Conservation (phyloP, 257 asterid genomes). For the Plantago ovata region DNA sequence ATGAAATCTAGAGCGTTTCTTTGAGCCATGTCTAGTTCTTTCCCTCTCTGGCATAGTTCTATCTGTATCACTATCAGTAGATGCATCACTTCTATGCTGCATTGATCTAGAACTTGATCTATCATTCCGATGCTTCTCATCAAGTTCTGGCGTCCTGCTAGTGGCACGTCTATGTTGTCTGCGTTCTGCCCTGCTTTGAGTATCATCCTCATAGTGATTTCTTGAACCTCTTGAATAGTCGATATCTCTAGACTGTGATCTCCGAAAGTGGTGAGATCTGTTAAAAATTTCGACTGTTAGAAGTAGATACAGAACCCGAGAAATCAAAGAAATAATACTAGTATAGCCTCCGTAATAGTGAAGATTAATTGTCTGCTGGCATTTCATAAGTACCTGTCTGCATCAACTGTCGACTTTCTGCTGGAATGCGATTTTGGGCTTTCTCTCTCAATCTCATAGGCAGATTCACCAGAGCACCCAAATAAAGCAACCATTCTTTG, state of each 20-base stretch:
- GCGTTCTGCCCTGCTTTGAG: conserved; percentile 26
- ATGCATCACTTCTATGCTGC: conserved; percentile 24
- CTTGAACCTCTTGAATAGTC: conserved; percentile 41
- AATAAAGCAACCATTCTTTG: conserved; percentile 78
- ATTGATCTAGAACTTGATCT: conserved; percentile 26
- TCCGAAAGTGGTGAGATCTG: conserved; percentile 36
- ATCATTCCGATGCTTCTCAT: conserved; percentile 25
- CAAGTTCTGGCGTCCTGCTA: conserved; percentile 31
- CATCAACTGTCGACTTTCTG: conserved; percentile 28
- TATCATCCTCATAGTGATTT: conserved; percentile 30
- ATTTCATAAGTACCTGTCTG: conserved; percentile 37
- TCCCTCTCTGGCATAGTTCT: conserved; percentile 27
- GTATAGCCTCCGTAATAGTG: too few relatives aligned
- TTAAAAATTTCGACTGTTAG: conserved; percentile 7
- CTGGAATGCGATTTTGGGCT: conserved; percentile 38
- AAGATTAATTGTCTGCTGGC: background rate
- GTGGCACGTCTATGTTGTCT: conserved; percentile 23
- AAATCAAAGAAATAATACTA: background rate
- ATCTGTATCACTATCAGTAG: conserved; percentile 37
- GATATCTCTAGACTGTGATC: conserved; percentile 53
- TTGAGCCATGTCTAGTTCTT: conserved; percentile 21
- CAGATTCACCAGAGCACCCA: conserved; percentile 58
- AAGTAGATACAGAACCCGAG: conserved; percentile 9
- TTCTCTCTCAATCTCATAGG: conserved; percentile 36
- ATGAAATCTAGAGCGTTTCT: conserved; percentile 27